A percentile compares a stretch with the other conserved stretches of the same genome.
Conservation (phyloP, 2,329 filamentous ascomycete genomes). For the Trichophyton rubrum region DNA sequence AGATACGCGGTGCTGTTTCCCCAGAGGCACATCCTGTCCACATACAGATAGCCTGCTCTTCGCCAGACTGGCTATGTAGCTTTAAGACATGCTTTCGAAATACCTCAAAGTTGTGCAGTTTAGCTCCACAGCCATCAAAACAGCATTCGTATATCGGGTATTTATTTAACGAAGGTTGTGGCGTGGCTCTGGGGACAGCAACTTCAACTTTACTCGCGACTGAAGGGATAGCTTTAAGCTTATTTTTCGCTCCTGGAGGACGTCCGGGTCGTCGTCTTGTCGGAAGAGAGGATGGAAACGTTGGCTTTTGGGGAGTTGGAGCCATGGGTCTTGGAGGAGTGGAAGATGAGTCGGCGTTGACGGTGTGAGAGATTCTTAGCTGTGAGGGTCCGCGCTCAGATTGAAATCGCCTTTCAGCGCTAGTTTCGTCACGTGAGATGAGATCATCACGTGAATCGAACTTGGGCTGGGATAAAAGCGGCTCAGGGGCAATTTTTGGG, state of each 20-base stretch:
- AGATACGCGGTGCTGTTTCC: constrained; percentile 13
- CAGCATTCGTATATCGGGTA: constrained; percentile 42
- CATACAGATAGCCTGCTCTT: constrained; percentile 17
- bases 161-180: constrained; percentile 6
- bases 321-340: background rate
- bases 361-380: background rate
- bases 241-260: constrained; percentile 22
- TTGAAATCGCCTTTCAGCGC: background rate
- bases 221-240: constrained; percentile 8
- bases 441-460: constrained; percentile 10
- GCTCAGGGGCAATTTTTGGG: constrained; percentile 18
- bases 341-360: background rate
- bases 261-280: constrained; percentile 17
- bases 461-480: constrained; percentile 17
- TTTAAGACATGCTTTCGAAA: constrained; percentile 48
- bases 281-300: constrained; percentile 1
- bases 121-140: constrained; percentile 45
- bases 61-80: constrained; percentile 34
- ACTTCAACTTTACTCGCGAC: constrained; percentile 13
- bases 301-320: background rate
- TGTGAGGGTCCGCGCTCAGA: background rate
- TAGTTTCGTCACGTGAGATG: constrained; percentile 10
- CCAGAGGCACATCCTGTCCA: constrained; percentile 22
- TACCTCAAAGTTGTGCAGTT: constrained; percentile 50
- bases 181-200: constrained; percentile 12